Base-by-base conservation (phyloP, 495 filamentous ascomycete species). In the Penicillium cataractarum region DNA sequence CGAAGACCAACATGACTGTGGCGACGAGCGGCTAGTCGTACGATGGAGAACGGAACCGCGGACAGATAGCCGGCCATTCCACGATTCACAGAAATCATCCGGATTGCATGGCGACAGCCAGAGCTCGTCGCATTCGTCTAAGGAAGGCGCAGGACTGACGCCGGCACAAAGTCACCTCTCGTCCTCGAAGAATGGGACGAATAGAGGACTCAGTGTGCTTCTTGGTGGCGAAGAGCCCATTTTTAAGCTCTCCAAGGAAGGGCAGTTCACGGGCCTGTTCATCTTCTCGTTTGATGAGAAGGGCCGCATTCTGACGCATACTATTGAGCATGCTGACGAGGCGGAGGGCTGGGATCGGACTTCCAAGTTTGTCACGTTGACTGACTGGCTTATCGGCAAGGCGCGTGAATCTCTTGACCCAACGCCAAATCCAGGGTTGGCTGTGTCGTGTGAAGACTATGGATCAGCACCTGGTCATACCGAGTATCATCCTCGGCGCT, bases 251-350 rank as follows among this genome's bases (percentile, higher is more conserved):
- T 84, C 87, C 13, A 88, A 90, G 55, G 78, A 81, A 52, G 76
- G 78, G 51, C 77, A 80, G 42, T 80, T 82, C 50, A 78, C 74
- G 19, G 95, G 95, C 0, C 65, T 97, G 17, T 99, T 99, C 72
- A 86, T 96, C 51, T 99, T 99, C 76, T 91, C 95, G 56, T 99
- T 99, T 75, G 96, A 99, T 70, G 85, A 89, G 61, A 87, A 96
- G 64, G 95, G 96, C 3, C 80, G 92, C 53, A 87, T 99, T 27
- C 65, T 89, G 51, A 88, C 82, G 56, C 95, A 98, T 77, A 95
- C 90, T 0, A 98, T 99, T 71, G 95, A 99, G 76, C 92, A 97
- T 80, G 90, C 88, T 10, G 89, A 97, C 67, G 83, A 91, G 60
- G 88, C 88, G 51, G 83, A 88, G 50, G 87, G 88, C 49, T 89